Base-by-base conservation (phyloP, 2,329 filamentous ascomycete genomes). In the Sphaceloma murrayae region DNA sequence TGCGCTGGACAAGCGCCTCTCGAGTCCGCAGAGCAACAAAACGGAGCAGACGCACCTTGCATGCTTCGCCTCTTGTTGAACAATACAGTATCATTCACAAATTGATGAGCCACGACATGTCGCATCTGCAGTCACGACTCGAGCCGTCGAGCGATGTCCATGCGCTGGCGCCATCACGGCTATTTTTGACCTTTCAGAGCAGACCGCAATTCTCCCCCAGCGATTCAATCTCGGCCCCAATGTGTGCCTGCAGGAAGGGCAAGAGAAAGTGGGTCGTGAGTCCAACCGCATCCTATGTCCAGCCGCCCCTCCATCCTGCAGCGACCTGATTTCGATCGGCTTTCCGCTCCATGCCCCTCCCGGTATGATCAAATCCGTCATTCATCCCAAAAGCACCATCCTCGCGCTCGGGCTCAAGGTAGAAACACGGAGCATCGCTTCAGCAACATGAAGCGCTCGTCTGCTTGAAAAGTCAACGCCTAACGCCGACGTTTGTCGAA, bases 351-450 rank as follows among this genome's bases (percentile, higher is more conserved):
- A 36, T 36, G 14, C n/a, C 32, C 33, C 9, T 7, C 14, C 14
- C 17, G 10, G 8, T 22, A 40, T 26, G 8, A 18, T 5, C n/a
- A 29, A 9, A 22, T 18, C 36, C 36, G 36, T 40, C 30, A 26
- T 7, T 26, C 3, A 16, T 30, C n/a, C 30, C 36, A 10, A 10
- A 13, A 19, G 9, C 13, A 11, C 42, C 27, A 45, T 45, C 14
- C 17, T 34, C 17, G 14, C 42, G 29, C 31, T 34, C 34, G 21
- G 13, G 30, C 14, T 29, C 42, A 17, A 45, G 42, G 42, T 19
- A 34, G 42, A 45, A 32, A 45, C 42, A 45, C 21, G 30, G 19
- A 24, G 22, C 31, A 45, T 45, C 42, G 42, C 42, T 45, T 45
- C 31, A 45, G 42, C 42, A 45, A 45, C 42, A 43, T 45, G 32